Evolutionary conservation across 2,329 filamentous ascomycete species (phyloP).

Genomic region (Penicillium palitans): DNA sequence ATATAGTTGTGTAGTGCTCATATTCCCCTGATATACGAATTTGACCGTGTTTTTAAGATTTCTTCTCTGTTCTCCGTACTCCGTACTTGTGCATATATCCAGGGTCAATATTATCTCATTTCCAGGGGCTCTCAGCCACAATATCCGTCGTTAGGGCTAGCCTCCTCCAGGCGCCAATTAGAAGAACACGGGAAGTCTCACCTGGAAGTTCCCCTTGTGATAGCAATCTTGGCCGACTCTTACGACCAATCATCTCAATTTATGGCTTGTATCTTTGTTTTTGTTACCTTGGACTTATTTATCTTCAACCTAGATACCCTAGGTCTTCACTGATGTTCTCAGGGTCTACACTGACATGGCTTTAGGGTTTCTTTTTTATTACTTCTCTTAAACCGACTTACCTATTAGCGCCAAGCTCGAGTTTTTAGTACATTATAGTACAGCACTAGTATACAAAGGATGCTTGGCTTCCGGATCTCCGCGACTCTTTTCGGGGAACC

Average conservation of each 20-base stretch:
- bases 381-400: background rate
- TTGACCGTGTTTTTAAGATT: background rate
- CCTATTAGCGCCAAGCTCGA: background rate
- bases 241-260: background rate
- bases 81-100: background rate
- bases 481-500: background rate
- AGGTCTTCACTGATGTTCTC: background rate
- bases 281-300: background rate
- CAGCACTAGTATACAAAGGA: background rate
- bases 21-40: background rate
- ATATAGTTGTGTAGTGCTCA: background rate
- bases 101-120: background rate
- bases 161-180: background rate
- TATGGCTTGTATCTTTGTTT: background rate
- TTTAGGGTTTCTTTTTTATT: background rate
- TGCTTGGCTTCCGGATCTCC: background rate
- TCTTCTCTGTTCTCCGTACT: slow-evolving; percentile 2
- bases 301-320: background rate
- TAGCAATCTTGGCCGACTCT: background rate
- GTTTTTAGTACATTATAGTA: background rate
- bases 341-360: background rate
- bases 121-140: background rate
- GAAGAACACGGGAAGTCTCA: background rate
- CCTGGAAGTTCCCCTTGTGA: background rate
- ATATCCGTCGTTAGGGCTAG: background rate